phyloP scores from a whole-genome alignment of 345 rosid species.

The Boechera divaricarpa region DNA sequence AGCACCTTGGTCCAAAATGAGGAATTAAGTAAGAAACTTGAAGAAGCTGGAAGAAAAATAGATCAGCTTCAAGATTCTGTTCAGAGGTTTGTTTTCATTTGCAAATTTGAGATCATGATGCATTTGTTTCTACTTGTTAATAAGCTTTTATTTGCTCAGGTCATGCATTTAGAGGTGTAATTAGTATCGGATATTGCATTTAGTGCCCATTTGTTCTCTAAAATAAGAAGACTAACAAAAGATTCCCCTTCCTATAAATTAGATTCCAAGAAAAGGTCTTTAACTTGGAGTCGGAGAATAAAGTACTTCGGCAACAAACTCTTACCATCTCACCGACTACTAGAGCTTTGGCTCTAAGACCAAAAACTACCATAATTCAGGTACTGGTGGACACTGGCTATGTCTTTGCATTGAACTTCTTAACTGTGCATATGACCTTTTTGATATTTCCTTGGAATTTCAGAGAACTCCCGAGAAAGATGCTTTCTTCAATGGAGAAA shows the following conservation, averaged over 20 bases:
- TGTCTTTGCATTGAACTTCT: slow-evolving; percentile 20
- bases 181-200: slow-evolving; percentile 19
- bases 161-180: slow-evolving; percentile 11
- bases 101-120: slow-evolving; percentile 27
- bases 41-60: slow-evolving; percentile 66
- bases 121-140: slow-evolving; percentile 7
- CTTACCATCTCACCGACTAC: slow-evolving; percentile 81
- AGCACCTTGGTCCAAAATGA: slow-evolving; percentile 61
- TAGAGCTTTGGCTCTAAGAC: slow-evolving; percentile 61
- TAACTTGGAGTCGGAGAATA: slow-evolving; percentile 89
- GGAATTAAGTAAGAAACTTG: slow-evolving; percentile 70
- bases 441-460: slow-evolving; percentile 38
- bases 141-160: slow-evolving; percentile 1
- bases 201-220: neutral
- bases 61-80: slow-evolving; percentile 79
- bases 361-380: slow-evolving; percentile 73
- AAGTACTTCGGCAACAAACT: slow-evolving; percentile 89
- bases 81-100: slow-evolving; percentile 70
- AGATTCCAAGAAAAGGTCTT: slow-evolving; percentile 71
- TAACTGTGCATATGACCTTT: slow-evolving; percentile 26
- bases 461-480: slow-evolving; percentile 87
- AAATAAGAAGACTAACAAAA: slow-evolving; percentile 18
- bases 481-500: slow-evolving; percentile 68
- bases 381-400: slow-evolving; percentile 46
- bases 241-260: slow-evolving; percentile 1